Evolutionary conservation across 129 eudicot genomes (phyloP), one percentile per base, ranked within the genome.

Genomic region (Artemisia argyi): DNA sequence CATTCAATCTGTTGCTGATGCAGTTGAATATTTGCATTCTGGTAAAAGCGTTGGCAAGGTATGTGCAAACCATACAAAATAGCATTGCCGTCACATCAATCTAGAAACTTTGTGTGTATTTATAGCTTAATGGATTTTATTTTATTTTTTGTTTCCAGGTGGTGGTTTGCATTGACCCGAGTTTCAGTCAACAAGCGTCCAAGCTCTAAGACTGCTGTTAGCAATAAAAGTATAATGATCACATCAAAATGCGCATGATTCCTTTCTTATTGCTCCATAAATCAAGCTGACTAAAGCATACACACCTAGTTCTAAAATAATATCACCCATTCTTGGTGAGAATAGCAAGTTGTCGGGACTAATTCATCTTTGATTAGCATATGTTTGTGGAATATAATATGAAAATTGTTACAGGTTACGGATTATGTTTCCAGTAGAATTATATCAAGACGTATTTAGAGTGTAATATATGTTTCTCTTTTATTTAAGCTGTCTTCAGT

Each of bases 11-110:
- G 92, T 85, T 20, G 22, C 22, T 46, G 90, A 87, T 87, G 98
- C 98, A 66, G 98, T 93, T 76, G 97, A 93, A 71, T 83, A 93
- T 78, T 96, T 93, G 46, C 98, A 93, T 87, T 93, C 98, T 66
- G 98, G 98, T 68, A 87, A 80, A 80, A 93, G 98, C 50, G 85
- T 90, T 53, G 98, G 98, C 81, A 93, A 93, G 98, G 98, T 93
- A 87, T 39, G 61, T 39, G 48, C 69, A 44, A 24, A 51, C 35
- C 16, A 44, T 10, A 44, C 18, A 19, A 54, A 20, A 62, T 19
- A 22, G 39, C 11, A 11, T 63, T 73, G 5, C 7, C 11, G 39
- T n/a, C 66, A 46, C 1, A 64, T 2, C 61, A 44, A 68, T 8
- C 44, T 24, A 24, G 28, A 71, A 71, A 42, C 48, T 47, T 59